Conservation (phyloP, 202 grass and related monocot genomes). For the Alloteropsis angusta region DNA sequence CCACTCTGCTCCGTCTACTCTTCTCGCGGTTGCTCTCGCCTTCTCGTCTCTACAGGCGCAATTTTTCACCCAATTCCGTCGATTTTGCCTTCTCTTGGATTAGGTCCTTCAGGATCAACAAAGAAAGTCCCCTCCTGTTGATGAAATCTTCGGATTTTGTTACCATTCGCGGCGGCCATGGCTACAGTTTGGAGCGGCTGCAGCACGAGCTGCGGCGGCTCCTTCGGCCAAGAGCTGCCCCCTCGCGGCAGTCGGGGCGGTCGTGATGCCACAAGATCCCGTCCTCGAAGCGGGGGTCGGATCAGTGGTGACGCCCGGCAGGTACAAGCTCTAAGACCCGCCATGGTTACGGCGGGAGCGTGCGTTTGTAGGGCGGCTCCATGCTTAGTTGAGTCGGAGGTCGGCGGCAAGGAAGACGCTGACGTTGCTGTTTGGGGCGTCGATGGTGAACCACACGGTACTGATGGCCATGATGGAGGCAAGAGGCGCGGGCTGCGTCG, state of each 20-base stretch:
- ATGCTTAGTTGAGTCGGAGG: slow-evolving; percentile 31
- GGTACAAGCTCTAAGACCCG: neutral
- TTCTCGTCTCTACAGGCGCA: neutral
- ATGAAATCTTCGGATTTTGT: neutral
- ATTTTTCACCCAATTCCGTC: neutral
- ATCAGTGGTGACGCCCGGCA: neutral
- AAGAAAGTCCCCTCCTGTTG: neutral
- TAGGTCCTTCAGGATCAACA: no score
- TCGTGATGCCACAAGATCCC: neutral
- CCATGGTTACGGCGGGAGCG: neutral
- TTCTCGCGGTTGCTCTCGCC: neutral
- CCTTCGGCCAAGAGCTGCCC: slow-evolving; percentile 9
- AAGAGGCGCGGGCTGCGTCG: slow-evolving; percentile 13
- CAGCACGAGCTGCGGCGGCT: slow-evolving; percentile 28
- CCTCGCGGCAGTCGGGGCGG: neutral
- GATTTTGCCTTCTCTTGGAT: neutral
- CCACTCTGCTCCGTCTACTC: neutral
- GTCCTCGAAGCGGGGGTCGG: neutral
- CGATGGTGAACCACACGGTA: slow-evolving; percentile 7
- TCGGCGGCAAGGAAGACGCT: slow-evolving; percentile 34
- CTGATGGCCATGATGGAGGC: neutral
- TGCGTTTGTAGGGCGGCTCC: slow-evolving; percentile 31
- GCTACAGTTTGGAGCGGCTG: slow-evolving; percentile 42
- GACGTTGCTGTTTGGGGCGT: neutral
- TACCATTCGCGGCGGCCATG: slow-evolving; percentile 24